Evolutionary conservation across 2,329 filamentous ascomycete genomes (phyloP).

Genomic region (Tolypocladium endophyticum): DNA sequence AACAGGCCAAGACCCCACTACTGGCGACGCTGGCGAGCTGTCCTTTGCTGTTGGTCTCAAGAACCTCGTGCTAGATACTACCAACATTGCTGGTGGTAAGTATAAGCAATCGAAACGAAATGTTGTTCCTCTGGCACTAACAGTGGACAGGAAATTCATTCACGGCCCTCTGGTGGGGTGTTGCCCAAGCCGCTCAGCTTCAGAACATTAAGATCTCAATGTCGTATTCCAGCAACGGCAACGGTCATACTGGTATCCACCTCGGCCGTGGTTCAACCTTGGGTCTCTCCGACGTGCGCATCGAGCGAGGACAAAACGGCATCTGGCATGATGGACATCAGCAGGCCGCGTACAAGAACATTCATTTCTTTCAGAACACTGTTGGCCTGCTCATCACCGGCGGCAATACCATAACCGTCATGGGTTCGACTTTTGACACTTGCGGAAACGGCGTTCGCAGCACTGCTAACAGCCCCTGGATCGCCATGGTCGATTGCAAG

Average conservation of each 20-base stretch:
- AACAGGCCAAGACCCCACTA: conserved; percentile 22
- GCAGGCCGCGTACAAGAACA: conserved; percentile 31
- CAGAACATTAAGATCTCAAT: conserved; percentile 33
- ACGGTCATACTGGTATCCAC: conserved; percentile 29
- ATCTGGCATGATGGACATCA: conserved; percentile 32
- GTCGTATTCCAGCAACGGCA: conserved; percentile 20
- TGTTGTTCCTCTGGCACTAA: background rate
- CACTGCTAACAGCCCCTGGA: conserved; percentile 26
- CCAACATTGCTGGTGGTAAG: conserved; percentile 19
- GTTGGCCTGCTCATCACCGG: conserved; percentile 18
- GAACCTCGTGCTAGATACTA: conserved; percentile 32
- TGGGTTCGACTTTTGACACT: conserved; percentile 28
- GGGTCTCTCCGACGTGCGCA: conserved; percentile 26
- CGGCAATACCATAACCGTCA: conserved; percentile 28
- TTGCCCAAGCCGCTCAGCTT: conserved; percentile 30
- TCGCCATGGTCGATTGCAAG: conserved; percentile 28
- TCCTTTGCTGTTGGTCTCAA: conserved; percentile 32
- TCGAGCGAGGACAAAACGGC: conserved; percentile 30
- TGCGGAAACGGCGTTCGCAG: conserved; percentile 25
- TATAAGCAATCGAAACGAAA: too few species aligned
- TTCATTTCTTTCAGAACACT: conserved; percentile 31
- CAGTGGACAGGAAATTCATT: conserved; percentile 15
- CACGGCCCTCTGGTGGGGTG: conserved; percentile 31
- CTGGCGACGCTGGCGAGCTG: conserved; percentile 21
- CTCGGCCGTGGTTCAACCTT: conserved; percentile 30